Base-by-base conservation (phyloP, 75 land plant species). In the Picea glauca region DNA sequence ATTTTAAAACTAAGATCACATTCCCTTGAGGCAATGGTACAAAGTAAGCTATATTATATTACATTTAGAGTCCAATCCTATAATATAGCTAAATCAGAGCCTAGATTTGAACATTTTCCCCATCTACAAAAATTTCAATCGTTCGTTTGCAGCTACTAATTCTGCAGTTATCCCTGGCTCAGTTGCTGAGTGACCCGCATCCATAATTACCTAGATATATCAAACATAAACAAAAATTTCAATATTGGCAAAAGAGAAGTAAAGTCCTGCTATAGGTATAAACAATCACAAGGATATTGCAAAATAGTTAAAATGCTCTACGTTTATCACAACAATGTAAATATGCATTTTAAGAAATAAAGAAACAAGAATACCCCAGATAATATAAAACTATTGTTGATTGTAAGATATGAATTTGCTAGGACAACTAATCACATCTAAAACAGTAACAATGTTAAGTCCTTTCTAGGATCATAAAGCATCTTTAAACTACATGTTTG, bases 121-220 rank as follows among this genome's bases (percentile, higher is more conserved):
- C 2, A 9, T 40, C 0, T 46, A 50, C 43, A 78, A 30, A 14
- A 21, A 26, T 65, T 86, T 85, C 58, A 85, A 77, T 46, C 31
- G 67, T 66, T 86, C 88, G 63, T 75, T 75, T 59, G 88, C 87
- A 9, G 83, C 77, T 60, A 86, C 83, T 56, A 86, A 83, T 73
- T 84, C 88, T 13, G 87, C 87, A 12, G 80, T 50, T 60, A 74
- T 86, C 35, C 88, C 83, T 46, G 79, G 81, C 56, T 86, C 88
- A 46, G 80, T 84, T 3, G 83, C 87, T 1, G 88, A 86, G 67
- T 86, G 88, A 65, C 88, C 88, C 23, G 88, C 88, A 75, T 78
- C 60, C 15, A 65, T 3, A 31, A 86, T 80, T 77, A 86, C 64
- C 88, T 86, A 80, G 78, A 83, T 50, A 21, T 13, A 77, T 40